Percentiles rank a stretch among this genome's conserved stretches.
Conservation (phyloP, 192 early-diverging fungal species). For the Coemansia sp. region DNA sequence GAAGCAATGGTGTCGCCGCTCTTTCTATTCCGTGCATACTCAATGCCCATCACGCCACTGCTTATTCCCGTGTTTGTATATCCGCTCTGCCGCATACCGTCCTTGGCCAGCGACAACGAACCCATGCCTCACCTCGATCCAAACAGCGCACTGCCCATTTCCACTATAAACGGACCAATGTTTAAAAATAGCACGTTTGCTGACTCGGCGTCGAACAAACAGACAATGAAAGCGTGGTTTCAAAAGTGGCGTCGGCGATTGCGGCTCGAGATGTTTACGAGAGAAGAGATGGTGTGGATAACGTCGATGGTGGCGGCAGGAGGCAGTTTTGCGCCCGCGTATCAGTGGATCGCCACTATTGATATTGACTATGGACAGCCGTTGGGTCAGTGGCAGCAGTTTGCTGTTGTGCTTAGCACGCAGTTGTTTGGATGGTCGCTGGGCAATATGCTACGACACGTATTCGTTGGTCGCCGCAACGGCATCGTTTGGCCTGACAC, state of each 20-base stretch:
- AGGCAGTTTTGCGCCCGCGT: conserved; percentile 47
- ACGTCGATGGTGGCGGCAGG: conserved; percentile 47
- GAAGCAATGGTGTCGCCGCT: conserved; percentile 37
- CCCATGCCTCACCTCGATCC: neutral
- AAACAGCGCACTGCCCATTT: neutral
- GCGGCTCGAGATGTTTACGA: conserved; percentile 11
- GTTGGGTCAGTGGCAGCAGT: conserved; percentile 32
- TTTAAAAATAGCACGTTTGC: conserved; percentile 4
- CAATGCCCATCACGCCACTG: conserved; percentile 40
- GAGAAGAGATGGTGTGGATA: conserved; percentile 47
- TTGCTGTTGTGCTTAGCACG: conserved; percentile 31
- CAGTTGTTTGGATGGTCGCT: conserved; percentile 49
- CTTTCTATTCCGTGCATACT: conserved; percentile 45
- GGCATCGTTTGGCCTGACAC: conserved; percentile 44
- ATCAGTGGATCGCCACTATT: conserved; percentile 47
- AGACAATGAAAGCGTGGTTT: conserved; percentile 4
- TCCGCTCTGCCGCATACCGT: conserved; percentile 23
- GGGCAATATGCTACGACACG: conserved; percentile 33
- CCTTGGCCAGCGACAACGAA: too few relatives aligned
- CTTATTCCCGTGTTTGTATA: conserved; percentile 42
- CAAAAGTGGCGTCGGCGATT: conserved; percentile 1
- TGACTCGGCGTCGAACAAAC: neutral
- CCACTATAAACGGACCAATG: neutral
- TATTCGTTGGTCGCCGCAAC: conserved; percentile 32
- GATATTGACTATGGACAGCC: conserved; percentile 41